Percentiles rank a stretch among this genome's conserved stretches.
Conservation (phyloP, 352 stramenopile genomes). For the Pythium coloratum region DNA sequence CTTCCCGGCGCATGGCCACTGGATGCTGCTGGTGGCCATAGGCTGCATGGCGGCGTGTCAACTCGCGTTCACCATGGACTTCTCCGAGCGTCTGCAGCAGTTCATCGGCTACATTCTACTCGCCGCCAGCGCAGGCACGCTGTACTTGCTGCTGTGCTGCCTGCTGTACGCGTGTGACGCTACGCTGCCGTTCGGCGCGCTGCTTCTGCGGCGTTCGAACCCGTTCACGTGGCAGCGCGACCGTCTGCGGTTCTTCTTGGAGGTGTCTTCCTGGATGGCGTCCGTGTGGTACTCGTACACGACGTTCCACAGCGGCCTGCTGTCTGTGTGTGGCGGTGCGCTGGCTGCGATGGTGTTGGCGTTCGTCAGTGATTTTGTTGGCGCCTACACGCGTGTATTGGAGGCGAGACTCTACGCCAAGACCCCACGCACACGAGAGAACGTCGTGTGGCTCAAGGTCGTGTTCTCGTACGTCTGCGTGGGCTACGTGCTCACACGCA, state of each 20-base stretch:
- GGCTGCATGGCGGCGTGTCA: constrained; percentile 34
- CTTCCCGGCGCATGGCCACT: constrained; percentile 10
- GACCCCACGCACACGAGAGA: constrained; percentile 31
- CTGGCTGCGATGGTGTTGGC: constrained; percentile 42
- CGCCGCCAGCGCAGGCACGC: constrained; percentile 41
- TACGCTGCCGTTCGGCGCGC: constrained; percentile 34
- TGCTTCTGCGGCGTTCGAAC: constrained; percentile 57
- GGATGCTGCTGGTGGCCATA: constrained; percentile 35
- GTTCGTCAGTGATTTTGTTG: constrained; percentile 53
- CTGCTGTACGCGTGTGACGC: constrained; percentile 29
- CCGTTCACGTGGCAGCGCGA: constrained; percentile 52
- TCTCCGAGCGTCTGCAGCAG: constrained; percentile 44
- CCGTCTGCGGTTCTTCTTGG: constrained; percentile 57
- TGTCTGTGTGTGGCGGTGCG: constrained; percentile 50
- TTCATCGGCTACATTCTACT: constrained; percentile 59
- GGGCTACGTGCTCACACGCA: constrained; percentile 64
- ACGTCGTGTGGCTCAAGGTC: constrained; percentile 70
- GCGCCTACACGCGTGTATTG: constrained; percentile 54
- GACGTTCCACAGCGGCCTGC: constrained; percentile 41
- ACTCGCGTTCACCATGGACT: constrained; percentile 28
- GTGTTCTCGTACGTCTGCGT: constrained; percentile 63
- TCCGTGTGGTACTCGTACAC: constrained; percentile 73
- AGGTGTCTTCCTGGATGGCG: constrained; percentile 74
- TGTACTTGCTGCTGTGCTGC: constrained; percentile 55
- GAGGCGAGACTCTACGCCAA: constrained; percentile 44